Base-by-base conservation (phyloP, 495 filamentous ascomycete genomes). In the Evansstolkia leycettana region DNA sequence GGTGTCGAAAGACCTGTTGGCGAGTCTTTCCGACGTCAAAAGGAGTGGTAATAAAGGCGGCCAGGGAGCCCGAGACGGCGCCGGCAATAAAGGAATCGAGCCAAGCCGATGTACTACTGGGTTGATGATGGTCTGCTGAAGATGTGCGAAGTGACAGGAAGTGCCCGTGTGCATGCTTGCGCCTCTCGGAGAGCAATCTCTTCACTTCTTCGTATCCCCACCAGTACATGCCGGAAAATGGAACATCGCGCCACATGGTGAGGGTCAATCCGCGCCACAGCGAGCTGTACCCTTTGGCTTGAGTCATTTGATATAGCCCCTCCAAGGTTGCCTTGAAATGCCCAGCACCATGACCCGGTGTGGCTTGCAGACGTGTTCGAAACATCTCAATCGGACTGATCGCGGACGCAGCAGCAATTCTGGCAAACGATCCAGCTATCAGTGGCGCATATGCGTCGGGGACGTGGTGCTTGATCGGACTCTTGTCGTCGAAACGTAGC, bases 21-120 rank as follows among this genome's bases (percentile, higher is more conserved):
- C 92, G 68, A 7, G 92, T 98, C 64, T 98, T 98, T 13, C 90
- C 90, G 0, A 98, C 90, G 51, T 98, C 90, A 45, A 96, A 98
- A 3, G 90, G 90, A 28, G 84, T 94, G 0, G 90, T 98, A 11
- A 90, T 66, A n/a, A 93, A 63, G 4, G 89, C 84, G 2, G 90
- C 88, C 10, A 92, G 59, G 0, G 83, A 79, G 2, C 90, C 90
- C 0, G 85, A 90, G 2, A 63, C 44, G 1, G 84, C 84, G 12
- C 90, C 90, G 2, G 86, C 82, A 26, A 87, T 61, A 48, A 98
- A 96, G 50, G 82, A 85, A 54, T 94, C 87, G 25, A 80, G 60
- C 31, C 96, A 88, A 1, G 84, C 84, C 4, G 72, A 70, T 0
- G 70, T 66, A 44, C 44, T 42, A 20, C 75, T 73, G 41, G 78